Evolutionary conservation across 352 stramenopile genomes (phyloP).

Genomic region (Pythium monospermum): DNA sequence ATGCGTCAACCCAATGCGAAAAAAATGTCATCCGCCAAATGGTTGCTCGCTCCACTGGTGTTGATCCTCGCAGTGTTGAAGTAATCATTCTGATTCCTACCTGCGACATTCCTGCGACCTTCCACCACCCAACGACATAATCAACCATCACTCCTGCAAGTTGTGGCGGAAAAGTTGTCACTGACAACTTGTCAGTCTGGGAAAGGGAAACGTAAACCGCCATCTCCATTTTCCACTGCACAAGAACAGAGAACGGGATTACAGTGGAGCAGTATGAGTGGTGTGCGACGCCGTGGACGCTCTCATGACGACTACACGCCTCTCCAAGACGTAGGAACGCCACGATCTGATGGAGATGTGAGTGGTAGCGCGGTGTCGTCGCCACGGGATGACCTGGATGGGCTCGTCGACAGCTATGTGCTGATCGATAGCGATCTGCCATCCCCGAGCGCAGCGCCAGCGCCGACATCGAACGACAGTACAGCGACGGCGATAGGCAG

Average conservation of each 20-base stretch:
- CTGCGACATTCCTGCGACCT: slow-evolving; percentile 21
- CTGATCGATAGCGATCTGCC: slow-evolving; percentile 1
- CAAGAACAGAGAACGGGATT: not conserved
- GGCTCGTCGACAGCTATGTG: slow-evolving; percentile 11
- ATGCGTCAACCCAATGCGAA: no score
- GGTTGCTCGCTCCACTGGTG: no score
- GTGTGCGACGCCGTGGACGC: no score
- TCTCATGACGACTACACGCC: not conserved
- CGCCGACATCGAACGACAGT: not conserved
- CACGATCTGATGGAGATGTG: slow-evolving; percentile 2
- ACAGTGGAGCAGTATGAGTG: no score
- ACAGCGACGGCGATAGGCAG: no score
- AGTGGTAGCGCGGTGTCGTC: not conserved
- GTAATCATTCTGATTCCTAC: slow-evolving; percentile 13
- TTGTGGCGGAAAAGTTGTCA: not conserved
- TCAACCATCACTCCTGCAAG: slow-evolving; percentile 3
- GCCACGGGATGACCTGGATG: slow-evolving; percentile 10
- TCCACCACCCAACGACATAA: not conserved
- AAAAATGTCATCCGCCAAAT: no score
- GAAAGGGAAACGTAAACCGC: not conserved
- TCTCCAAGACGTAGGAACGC: not conserved
- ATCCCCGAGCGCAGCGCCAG: not conserved
- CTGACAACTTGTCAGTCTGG: not conserved
- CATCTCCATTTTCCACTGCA: not conserved
- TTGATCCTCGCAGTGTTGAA: no score